A percentile compares a stretch with the other conserved stretches of the same genome.
Conservation (phyloP, 2,329 filamentous ascomycete genomes). For the Colletotrichum brevisporum region DNA sequence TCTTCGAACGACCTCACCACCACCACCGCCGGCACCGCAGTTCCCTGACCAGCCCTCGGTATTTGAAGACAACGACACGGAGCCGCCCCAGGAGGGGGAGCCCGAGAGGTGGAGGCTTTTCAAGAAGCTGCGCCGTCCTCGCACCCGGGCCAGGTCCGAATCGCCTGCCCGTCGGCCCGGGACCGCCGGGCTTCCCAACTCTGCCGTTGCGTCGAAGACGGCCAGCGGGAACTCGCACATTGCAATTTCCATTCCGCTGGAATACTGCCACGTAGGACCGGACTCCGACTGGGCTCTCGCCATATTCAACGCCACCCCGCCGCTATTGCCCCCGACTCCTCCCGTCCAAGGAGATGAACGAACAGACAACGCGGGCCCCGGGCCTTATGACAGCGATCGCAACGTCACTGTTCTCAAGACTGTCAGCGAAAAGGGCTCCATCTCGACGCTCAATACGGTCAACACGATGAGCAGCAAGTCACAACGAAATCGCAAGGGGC, state of each 20-base stretch:
- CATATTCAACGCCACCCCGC: constrained; percentile 43
- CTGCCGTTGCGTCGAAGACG: constrained; percentile 68
- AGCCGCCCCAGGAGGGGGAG: constrained; percentile 45
- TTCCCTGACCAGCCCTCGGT: constrained; percentile 40
- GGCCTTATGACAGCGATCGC: constrained; percentile 40
- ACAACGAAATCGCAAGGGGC: constrained; percentile 16
- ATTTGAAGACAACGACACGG: constrained; percentile 45
- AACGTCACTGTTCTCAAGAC: constrained; percentile 51
- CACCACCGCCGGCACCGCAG: constrained; percentile 29
- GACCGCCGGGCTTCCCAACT: constrained; percentile 63
- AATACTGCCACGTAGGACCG: constrained; percentile 60
- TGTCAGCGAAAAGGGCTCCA: constrained; percentile 53
- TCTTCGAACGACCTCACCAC: constrained; percentile 32
- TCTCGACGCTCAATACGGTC: constrained; percentile 36
- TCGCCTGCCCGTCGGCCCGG: constrained; percentile 33
- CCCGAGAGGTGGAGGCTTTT: constrained; percentile 59
- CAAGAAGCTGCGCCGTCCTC: constrained; percentile 48
- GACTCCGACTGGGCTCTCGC: constrained; percentile 41
- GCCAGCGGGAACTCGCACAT: constrained; percentile 69
- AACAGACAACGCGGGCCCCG: constrained; percentile 32
- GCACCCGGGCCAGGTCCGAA: constrained; percentile 45
- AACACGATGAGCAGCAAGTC: constrained; percentile 26
- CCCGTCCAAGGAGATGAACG: constrained; percentile 21
- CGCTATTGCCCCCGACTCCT: constrained; percentile 41
- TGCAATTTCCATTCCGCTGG: constrained; percentile 71